Conservation (phyloP, 768 basidiomycete genomes). For the Tulasnella sp. region DNA sequence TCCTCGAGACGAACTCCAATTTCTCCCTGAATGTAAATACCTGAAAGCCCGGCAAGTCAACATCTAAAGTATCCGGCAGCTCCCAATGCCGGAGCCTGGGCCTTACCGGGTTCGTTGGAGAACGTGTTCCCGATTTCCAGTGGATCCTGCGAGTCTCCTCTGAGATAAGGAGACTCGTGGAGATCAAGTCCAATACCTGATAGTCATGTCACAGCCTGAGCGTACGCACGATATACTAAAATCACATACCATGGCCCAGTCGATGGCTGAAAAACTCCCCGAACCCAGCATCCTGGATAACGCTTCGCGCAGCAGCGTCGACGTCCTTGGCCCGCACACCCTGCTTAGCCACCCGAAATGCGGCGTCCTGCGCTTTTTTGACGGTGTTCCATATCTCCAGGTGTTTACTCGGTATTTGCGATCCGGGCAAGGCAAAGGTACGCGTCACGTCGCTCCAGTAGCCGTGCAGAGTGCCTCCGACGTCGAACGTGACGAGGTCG, state of each 20-base stretch:
- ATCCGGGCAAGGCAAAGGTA: constrained; percentile 53
- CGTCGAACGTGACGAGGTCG: constrained; percentile 69
- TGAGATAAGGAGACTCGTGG: constrained; percentile 73
- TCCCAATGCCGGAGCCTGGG: constrained; percentile 13
- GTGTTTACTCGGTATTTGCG: constrained; percentile 43
- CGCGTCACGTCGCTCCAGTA: constrained; percentile 29
- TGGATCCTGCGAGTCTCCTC: constrained; percentile 48
- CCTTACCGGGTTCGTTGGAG: constrained; percentile 58
- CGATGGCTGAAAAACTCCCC: constrained; percentile 66
- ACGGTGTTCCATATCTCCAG: constrained; percentile 53
- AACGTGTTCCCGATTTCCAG: constrained; percentile 61
- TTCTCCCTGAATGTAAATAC: constrained; percentile 58
- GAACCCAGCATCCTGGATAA: constrained; percentile 35
- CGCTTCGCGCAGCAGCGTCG: constrained; percentile 48
- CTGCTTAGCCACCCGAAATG: constrained; percentile 36
- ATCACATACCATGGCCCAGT: constrained; percentile 55
- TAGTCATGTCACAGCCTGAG: not conserved
- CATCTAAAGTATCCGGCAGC: not conserved
- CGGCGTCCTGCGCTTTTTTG: constrained; percentile 47
- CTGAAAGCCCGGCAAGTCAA: constrained; percentile 19
- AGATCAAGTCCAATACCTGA: constrained; percentile 74
- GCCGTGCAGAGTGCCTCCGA: constrained; percentile 56
- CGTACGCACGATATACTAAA: not conserved
- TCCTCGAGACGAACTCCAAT: constrained; percentile 77
- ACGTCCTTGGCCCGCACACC: constrained; percentile 43